These are phyloP conservation scores for Gentiana dahurica DNA, from an alignment of 257 asterid species.

Conservation along the genomic window DNA sequence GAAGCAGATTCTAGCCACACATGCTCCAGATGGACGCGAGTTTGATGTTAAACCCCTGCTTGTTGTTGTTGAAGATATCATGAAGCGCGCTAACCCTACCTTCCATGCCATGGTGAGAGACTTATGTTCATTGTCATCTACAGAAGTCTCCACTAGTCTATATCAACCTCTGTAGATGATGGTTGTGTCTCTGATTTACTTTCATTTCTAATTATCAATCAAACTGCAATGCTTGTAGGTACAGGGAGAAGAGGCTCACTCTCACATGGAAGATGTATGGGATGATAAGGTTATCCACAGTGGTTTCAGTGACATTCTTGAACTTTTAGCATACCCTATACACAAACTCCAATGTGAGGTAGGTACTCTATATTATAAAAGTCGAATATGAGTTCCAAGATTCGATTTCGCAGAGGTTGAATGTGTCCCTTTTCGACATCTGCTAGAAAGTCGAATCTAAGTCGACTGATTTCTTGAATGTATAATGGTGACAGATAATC, in stretches of 20 bases:
- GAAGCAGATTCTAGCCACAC: conserved; percentile 38
- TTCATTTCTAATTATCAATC: background rate
- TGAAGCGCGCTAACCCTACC: conserved; percentile 30
- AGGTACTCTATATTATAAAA: background rate
- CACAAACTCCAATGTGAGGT: conserved; percentile 66
- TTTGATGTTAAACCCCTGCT: conserved; percentile 48
- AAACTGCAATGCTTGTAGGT: background rate
- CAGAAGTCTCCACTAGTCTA: too few species aligned
- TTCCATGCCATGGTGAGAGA: conserved; percentile 10
- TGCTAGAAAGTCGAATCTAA: too few species aligned
- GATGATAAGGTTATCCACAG: conserved; percentile 25
- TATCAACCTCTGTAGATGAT: too few species aligned
- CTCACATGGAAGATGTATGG: conserved; percentile 18
- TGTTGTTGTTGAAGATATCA: conserved; percentile 45
- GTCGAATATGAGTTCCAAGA: too few species aligned
- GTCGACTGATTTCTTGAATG: too few species aligned
- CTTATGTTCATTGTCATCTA: background rate
- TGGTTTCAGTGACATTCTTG: conserved; percentile 34
- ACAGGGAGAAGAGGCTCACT: conserved; percentile 19
- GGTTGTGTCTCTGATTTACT: too few species aligned
- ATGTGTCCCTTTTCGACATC: too few species aligned
- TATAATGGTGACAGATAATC: conserved; percentile 13
- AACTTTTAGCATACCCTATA: conserved; percentile 52
- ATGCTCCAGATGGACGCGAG: conserved; percentile 44
- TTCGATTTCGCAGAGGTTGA: too few species aligned